Percentiles rank a stretch among this genome's conserved stretches.
These are phyloP conservation scores for Tetrastigma voinierianum DNA, from an alignment of 164 flowering plant species.

Conservation along the genomic window DNA sequence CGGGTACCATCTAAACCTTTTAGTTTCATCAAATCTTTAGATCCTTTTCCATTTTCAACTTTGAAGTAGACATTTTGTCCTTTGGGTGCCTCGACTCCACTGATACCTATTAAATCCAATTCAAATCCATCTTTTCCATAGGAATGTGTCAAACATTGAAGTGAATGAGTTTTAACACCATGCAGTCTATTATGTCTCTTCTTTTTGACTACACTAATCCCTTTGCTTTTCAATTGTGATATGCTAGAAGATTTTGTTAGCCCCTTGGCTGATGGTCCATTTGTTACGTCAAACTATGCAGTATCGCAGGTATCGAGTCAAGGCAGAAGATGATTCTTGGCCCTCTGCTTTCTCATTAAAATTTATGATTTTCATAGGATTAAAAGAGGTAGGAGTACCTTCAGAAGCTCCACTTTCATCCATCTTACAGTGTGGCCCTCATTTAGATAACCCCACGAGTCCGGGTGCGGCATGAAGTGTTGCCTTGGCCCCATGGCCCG, in stretches of 20 bases:
- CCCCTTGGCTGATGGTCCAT: slow-evolving; percentile 7
- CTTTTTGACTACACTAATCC: slow-evolving; percentile 8
- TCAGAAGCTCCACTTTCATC: slow-evolving; percentile 15
- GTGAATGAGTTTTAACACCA: slow-evolving; percentile 5
- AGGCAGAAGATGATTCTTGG: slow-evolving; percentile 6
- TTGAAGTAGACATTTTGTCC: slow-evolving; percentile 3
- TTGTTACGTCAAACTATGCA: slow-evolving; percentile 8
- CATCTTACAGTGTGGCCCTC: no score
- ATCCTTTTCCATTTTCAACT: slow-evolving; percentile 21
- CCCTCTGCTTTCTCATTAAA: slow-evolving; percentile 6
- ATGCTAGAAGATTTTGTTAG: slow-evolving; percentile 4
- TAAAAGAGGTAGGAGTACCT: neutral
- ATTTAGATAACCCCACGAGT: no score
- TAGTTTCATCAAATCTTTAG: slow-evolving; percentile 8
- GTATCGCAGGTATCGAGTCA: neutral
- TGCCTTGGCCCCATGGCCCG: no score
- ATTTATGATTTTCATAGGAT: neutral
- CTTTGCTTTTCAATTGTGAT: slow-evolving; percentile 7
- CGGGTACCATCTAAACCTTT: slow-evolving; percentile 11
- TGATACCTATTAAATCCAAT: neutral
- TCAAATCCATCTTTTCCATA: slow-evolving; percentile 10
- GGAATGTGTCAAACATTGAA: slow-evolving; percentile 7
- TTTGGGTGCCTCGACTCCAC: neutral
- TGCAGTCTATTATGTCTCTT: slow-evolving; percentile 15
- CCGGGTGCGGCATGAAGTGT: no score